phyloP scores from a whole-genome alignment of 1,284 basidiomycete genomes.

The Afroboletus lepidellus region DNA sequence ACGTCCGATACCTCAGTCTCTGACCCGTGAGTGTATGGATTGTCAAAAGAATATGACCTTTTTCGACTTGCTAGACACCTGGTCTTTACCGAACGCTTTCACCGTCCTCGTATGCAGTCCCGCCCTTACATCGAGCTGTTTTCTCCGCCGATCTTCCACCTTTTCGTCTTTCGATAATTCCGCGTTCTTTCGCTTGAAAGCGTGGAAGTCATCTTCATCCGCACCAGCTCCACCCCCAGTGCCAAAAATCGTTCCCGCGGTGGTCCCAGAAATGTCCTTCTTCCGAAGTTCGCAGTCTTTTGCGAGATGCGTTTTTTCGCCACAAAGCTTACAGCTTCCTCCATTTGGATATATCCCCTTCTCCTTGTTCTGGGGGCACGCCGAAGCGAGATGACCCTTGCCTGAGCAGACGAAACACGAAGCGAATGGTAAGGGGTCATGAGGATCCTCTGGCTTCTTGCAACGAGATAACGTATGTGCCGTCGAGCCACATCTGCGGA shows the following conservation, averaged over 20 bases:
- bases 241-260: slow-evolving; percentile 42
- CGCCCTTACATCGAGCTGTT: slow-evolving; percentile 43
- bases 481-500: slow-evolving; percentile 75
- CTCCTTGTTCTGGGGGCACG: slow-evolving; percentile 76
- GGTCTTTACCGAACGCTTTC: slow-evolving; percentile 42
- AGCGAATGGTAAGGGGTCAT: slow-evolving; percentile 80
- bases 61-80: slow-evolving; percentile 36
- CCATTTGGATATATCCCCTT: slow-evolving; percentile 91
- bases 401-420: slow-evolving; percentile 89
- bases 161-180: slow-evolving; percentile 63
- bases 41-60: slow-evolving; percentile 59
- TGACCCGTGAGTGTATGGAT: neutral
- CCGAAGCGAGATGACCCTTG: slow-evolving; percentile 28
- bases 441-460: slow-evolving; percentile 60
- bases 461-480: slow-evolving; percentile 80
- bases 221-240: slow-evolving; percentile 64
- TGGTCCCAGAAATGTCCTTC: slow-evolving; percentile 45
- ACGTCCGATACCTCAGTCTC: neutral
- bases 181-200: slow-evolving; percentile 60
- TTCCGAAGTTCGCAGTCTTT: slow-evolving; percentile 75
- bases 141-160: slow-evolving; percentile 43
- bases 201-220: slow-evolving; percentile 93
- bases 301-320: slow-evolving; percentile 81
- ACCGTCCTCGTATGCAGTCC: slow-evolving; percentile 45
- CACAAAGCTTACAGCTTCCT: slow-evolving; percentile 87